Conservation (phyloP, 176 grass and related monocot species). For the Puccinellia tenuiflora region DNA sequence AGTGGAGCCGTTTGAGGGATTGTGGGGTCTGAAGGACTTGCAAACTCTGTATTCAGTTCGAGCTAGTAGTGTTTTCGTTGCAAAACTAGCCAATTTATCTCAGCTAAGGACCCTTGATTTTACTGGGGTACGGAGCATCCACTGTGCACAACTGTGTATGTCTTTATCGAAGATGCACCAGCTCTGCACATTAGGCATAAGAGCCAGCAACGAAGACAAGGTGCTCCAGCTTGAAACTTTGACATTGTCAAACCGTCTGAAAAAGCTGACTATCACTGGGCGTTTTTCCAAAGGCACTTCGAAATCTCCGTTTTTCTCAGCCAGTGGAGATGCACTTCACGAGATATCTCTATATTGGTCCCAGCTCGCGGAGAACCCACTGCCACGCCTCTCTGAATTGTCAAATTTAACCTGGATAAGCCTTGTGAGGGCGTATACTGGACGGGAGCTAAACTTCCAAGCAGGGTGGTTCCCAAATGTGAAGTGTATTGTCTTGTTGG, state of each 20-base stretch:
- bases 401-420: neutral
- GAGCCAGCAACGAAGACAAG: constrained; percentile 12
- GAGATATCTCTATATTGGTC: neutral
- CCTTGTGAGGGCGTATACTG: constrained; percentile 4
- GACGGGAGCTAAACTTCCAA: neutral
- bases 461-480: constrained; percentile 21
- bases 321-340: neutral
- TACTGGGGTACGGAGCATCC: neutral
- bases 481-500: neutral
- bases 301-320: constrained; percentile 6
- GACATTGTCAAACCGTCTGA: neutral
- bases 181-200: neutral
- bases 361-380: neutral
- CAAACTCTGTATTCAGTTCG: neutral
- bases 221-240: constrained; percentile 19
- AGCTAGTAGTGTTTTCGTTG: neutral
- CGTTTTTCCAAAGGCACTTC: neutral
- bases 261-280: neutral
- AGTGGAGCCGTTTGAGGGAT: neutral
- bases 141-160: constrained; percentile 11
- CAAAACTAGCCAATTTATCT: constrained; percentile 9
- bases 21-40: neutral
- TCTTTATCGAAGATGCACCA: constrained; percentile 14
- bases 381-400: constrained; percentile 12
- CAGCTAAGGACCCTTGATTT: neutral